Evolutionary conservation across 805 yeast genomes (phyloP).

Genomic region (Wickerhamomyces alni): DNA sequence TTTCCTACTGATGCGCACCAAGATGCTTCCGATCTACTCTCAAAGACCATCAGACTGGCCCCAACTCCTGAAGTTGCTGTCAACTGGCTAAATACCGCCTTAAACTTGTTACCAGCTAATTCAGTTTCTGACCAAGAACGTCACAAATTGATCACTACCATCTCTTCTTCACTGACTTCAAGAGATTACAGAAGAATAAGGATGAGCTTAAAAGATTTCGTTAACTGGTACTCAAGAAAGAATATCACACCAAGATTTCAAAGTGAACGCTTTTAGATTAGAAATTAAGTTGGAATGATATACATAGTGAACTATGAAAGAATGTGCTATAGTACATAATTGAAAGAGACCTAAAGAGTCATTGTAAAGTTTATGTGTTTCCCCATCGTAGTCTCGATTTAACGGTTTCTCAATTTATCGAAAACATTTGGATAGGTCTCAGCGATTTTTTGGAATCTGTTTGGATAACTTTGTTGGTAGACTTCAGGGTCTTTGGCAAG

Average conservation of each 20-base stretch:
- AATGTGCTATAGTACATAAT: no score
- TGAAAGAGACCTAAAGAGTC: no score
- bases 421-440: slow-evolving; percentile 64
- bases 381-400: no score
- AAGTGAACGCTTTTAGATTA: slow-evolving; percentile 1
- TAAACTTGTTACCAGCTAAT: slow-evolving; percentile 53
- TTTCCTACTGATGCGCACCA: slow-evolving; percentile 65
- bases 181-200: slow-evolving; percentile 73
- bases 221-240: slow-evolving; percentile 77
- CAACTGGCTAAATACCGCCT: slow-evolving; percentile 55
- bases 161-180: slow-evolving; percentile 54
- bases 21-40: slow-evolving; percentile 71
- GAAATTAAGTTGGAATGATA: no score
- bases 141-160: slow-evolving; percentile 49
- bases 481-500: slow-evolving; percentile 82
- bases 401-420: slow-evolving; percentile 37
- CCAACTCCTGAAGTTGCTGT: slow-evolving; percentile 30
- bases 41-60: slow-evolving; percentile 54
- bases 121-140: slow-evolving; percentile 64
- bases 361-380: no score
- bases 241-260: slow-evolving; percentile 47
- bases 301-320: no score
- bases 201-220: slow-evolving; percentile 66
- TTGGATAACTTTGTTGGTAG: slow-evolving; percentile 67
- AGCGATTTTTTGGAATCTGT: slow-evolving; percentile 57